Conservation (phyloP, 805 yeast genomes). For the Sugiyamaella chiloensis region DNA sequence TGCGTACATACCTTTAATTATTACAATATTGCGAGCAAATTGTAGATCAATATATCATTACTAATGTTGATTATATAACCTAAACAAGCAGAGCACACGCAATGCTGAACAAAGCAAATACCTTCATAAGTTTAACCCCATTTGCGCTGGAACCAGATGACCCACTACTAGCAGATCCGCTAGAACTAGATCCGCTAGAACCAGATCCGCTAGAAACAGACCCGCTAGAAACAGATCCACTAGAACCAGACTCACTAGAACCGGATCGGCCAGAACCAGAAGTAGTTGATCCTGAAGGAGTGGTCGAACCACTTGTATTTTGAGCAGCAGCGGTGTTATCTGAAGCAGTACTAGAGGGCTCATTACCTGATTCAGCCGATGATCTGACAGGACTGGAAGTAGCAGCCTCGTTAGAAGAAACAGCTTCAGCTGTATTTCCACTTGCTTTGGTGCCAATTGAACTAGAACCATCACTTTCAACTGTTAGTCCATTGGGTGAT, state of each 20-base stretch:
- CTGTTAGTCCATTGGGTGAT: not conserved
- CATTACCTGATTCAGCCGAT: not conserved
- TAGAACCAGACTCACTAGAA: not conserved
- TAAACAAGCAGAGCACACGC: not conserved
- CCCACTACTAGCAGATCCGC: not conserved
- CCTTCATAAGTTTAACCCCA: not conserved
- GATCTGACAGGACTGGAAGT: not conserved
- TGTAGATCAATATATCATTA: too few species aligned
- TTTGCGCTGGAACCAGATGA: not conserved
- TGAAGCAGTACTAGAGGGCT: not conserved
- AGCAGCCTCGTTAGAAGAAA: not conserved
- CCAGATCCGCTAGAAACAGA: not conserved
- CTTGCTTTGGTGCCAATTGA: not conserved
- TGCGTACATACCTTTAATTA: too few species aligned
- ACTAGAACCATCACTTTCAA: too few species aligned
- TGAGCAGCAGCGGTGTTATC: not conserved
- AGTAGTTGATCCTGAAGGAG: not conserved
- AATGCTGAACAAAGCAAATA: not conserved
- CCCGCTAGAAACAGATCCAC: not conserved
- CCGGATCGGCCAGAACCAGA: not conserved
- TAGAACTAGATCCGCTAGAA: not conserved
- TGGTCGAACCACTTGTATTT: not conserved
- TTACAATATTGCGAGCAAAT: too few species aligned
- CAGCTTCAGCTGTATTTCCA: not conserved
- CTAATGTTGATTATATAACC: too few species aligned